Percentiles rank a stretch among this genome's conserved stretches.
Evolutionary conservation across 306 rosid species (phyloP).

Genomic region (Trifolium fragiferum): DNA sequence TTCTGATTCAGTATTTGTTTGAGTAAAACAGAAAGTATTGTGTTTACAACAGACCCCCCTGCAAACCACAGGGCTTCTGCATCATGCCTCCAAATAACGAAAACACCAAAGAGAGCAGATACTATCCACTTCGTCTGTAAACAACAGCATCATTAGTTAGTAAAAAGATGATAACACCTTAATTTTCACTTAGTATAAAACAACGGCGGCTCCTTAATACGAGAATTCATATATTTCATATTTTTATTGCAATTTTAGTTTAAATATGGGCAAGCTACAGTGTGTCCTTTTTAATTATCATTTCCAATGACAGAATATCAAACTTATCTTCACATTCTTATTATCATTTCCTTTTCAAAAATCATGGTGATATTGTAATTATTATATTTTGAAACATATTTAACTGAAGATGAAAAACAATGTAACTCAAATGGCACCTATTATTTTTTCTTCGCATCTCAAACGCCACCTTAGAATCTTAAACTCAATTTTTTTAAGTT

Average conservation of each 20-base stretch:
- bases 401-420: not conserved
- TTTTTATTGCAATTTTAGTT: not conserved
- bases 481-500: not conserved
- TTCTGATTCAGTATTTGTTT: constrained; percentile 72
- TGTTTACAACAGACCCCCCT: constrained; percentile 62
- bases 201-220: not conserved
- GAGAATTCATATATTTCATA: not conserved
- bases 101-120: constrained; percentile 47
- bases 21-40: constrained; percentile 51
- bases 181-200: not conserved
- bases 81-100: constrained; percentile 76
- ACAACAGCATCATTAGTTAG: constrained; percentile 35
- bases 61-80: constrained; percentile 69
- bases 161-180: not conserved
- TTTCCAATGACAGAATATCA: not conserved
- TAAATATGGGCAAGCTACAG: not conserved
- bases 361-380: not conserved
- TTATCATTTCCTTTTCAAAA: not conserved
- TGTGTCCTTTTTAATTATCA: not conserved
- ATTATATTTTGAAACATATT: not conserved
- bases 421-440: not conserved
- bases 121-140: constrained; percentile 81
- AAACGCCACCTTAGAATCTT: not conserved
- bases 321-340: not conserved
- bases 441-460: too few relatives aligned